These are phyloP conservation scores for Coffea humblotiana DNA, from an alignment of 305 asterid genomes.

Conservation along the genomic window DNA sequence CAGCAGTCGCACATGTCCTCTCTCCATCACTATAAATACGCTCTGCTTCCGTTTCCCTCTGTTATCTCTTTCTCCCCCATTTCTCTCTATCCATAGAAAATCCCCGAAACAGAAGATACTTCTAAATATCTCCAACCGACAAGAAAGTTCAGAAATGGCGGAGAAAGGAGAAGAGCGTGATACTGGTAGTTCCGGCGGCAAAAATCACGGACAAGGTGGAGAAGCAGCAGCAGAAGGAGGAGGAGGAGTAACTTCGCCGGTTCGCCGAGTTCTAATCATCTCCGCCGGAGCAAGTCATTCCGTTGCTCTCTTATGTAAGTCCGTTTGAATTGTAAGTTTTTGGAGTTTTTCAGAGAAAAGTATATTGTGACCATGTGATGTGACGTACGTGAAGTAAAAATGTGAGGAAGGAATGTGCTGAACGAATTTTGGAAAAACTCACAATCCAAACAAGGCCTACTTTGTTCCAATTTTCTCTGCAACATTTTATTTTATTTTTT, in stretches of 20 bases:
- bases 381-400: too few relatives aligned
- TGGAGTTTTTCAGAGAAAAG: too few relatives aligned
- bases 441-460: too few relatives aligned
- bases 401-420: too few relatives aligned
- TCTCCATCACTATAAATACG: too few relatives aligned
- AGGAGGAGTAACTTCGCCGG: constrained; percentile 14
- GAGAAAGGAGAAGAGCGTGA: constrained; percentile 9
- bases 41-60: neutral
- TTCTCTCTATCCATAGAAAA: constrained; percentile 1
- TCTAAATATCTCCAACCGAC: neutral
- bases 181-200: neutral
- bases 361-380: too few relatives aligned
- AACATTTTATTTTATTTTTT: neutral
- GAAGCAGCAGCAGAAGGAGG: constrained; percentile 16
- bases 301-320: constrained; percentile 28
- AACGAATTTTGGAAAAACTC: too few relatives aligned
- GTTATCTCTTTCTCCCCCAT: neutral
- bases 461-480: neutral
- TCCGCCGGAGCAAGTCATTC: constrained; percentile 31
- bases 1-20: too few relatives aligned
- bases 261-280: constrained; percentile 22
- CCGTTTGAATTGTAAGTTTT: too few relatives aligned
- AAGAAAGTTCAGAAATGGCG: constrained; percentile 6
- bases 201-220: constrained; percentile 1
- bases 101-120: constrained; percentile 6